A percentile compares a stretch with the other conserved stretches of the same genome.
Evolutionary conservation across 2,329 filamentous ascomycete genomes (phyloP).

Genomic region (Juglanconis sp.): DNA sequence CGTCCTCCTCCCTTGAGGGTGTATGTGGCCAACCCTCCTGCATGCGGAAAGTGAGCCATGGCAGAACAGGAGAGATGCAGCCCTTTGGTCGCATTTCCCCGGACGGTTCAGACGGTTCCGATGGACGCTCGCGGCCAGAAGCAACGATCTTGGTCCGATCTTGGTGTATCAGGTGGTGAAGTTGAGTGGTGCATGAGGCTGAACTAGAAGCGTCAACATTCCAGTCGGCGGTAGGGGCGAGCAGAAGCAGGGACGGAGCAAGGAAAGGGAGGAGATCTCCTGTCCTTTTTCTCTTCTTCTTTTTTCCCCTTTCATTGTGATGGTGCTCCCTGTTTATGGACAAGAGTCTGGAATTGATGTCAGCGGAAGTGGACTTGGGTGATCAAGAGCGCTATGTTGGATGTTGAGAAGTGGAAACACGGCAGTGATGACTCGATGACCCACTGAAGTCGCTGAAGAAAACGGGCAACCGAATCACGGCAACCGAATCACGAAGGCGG

Average conservation of each 20-base stretch:
- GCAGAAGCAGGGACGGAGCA: neutral
- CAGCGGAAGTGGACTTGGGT: neutral
- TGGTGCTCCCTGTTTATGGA: slow-evolving; percentile 1
- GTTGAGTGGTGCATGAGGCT: slow-evolving; percentile 3
- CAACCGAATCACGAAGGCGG: neutral
- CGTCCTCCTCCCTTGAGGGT: slow-evolving; percentile 8
- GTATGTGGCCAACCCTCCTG: neutral
- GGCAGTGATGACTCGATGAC: neutral
- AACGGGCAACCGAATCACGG: neutral
- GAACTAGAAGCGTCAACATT: slow-evolving; percentile 17
- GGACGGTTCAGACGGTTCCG: neutral
- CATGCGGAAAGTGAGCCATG: neutral
- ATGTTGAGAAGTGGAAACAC: no score
- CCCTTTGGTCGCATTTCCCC: slow-evolving; percentile 10
- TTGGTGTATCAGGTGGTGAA: neutral
- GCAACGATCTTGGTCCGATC: neutral
- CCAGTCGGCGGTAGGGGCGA: slow-evolving; percentile 14
- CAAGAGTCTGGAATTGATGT: neutral
- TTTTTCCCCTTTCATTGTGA: neutral
- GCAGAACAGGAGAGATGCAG: slow-evolving; percentile 4
- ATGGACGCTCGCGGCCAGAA: no score
- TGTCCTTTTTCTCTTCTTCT: neutral
- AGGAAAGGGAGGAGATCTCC: slow-evolving; percentile 5
- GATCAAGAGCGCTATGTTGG: neutral
- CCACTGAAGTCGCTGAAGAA: neutral